Base-by-base conservation (phyloP, 2,329 filamentous ascomycete genomes). In the Talaromyces sp. region DNA sequence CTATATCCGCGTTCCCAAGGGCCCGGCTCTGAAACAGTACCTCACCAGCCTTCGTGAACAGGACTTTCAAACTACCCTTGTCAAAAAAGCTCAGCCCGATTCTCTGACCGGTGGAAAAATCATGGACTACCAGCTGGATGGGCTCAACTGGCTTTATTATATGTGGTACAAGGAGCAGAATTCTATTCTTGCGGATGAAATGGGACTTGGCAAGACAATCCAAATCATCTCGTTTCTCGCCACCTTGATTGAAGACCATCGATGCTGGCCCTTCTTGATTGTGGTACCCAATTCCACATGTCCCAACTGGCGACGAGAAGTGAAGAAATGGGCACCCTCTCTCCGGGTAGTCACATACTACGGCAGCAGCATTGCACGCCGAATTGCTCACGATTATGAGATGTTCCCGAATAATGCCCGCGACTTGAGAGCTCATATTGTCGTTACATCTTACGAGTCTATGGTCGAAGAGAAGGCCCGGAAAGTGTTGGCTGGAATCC, bases 171-270 rank as follows among this genome's bases (percentile, higher is more conserved):
- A 85, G 57, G 83, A 88, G 67, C 88, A 90, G 70, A 98, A 95
- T 69, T 90, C 92, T 30, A 93, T 98, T 62, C 84, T 98, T 7
- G 95, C 95, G 0, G 95, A 99, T 71, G 95, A 99, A 72, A 99
- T 99, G 95, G 95, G 95, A 47, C 84, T 99, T 1, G 95, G 95
- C 33, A 99, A 99, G 79, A 99, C 95, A 0, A 91, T 99, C 33
- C 95, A 99, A 72, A 87, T 97, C 58, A 90, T 98, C 63, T 86
- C 88, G 2, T 85, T 96, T 64, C 83, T 98, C 63, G 87, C 90
- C 1, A 87, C 88, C 0, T 77, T 98, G 42, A 82, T 89, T 27
- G 82, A 89, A 63, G 83, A 88, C 57, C 82, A 85, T 69, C 81
- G 85, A 70, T 95, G 92, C 75, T 98, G 90, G 84, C 95, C 95